Base-by-base conservation (phyloP, 768 basidiomycete species). In the Clitopilus passeckerianus region DNA sequence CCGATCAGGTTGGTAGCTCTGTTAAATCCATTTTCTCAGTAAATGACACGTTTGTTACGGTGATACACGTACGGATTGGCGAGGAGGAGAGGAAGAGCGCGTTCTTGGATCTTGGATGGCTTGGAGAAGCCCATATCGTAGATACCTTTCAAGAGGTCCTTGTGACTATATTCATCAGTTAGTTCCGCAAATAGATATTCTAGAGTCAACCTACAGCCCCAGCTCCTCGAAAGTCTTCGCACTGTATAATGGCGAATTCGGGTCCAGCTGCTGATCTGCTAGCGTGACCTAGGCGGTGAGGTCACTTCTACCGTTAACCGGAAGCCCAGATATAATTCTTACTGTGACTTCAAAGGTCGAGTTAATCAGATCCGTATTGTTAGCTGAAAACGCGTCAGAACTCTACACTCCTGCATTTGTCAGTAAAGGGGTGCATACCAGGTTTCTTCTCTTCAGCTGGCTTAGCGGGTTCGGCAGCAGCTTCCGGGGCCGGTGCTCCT, bases 1-100 rank as follows among this genome's bases (percentile, higher is more conserved):
- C 95, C 97, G 69, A 98, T 98, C 90, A 98, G 95, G 74, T 98
- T 98, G 56, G 87, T 89, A 10, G 96, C 90, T n/a, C 96, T 99
- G 69, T n/a, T 63, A 54, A 34, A 44, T 44, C 35, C 12, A 16
- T 23, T 23, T 7, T 7, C 20, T 37, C 12, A 41, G 27, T 41
- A 37, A 18, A 58, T 54, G 27, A 30, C 4, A 7, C 27, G 7
- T 30, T 7, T 30, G 4, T 30, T 30, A 7, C 27, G 27, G 4
- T 1, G 14, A 14, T 23, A 7, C 12, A 77, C 89, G 66, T 66
- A 97, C 95, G 96, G 97, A 67, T 96, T 89, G 56, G 85, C 70
- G 8, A 99, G 85, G 33, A 98, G 82, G 23, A 99, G 80, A 1
- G 97, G 97, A 6, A 98, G 77, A 18, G 97, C 97, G 63, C 91